phyloP scores from a whole-genome alignment of 139 green algal species.

The Chlorella sp. region DNA sequence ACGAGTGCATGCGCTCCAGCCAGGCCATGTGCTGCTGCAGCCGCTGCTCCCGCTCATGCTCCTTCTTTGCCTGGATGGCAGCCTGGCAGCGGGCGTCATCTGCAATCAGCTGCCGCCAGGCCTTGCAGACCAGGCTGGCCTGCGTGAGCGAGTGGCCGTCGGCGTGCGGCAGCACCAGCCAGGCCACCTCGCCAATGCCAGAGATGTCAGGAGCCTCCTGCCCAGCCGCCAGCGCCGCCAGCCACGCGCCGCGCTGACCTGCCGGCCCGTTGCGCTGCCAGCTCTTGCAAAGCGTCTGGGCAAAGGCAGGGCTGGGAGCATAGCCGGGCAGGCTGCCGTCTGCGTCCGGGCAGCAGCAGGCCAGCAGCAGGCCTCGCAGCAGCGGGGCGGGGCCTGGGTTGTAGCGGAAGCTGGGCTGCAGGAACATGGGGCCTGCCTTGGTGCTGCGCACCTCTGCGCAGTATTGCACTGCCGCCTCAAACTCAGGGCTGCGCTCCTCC shows the following conservation, averaged over 20 bases:
- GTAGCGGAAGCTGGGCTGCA: neutral
- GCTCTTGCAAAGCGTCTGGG: neutral
- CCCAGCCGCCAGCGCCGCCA: neutral
- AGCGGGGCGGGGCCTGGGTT: neutral
- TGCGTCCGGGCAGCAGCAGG: neutral
- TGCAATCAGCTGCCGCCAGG: neutral
- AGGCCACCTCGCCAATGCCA: neutral
- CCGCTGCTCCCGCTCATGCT: neutral
- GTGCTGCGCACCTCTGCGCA: neutral
- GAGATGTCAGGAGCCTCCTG: neutral
- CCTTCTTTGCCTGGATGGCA: neutral
- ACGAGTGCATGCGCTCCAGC: too few relatives aligned
- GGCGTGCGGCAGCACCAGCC: neutral
- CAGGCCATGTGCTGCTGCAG: neutral
- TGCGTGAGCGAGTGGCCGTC: neutral
- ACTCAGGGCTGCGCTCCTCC: neutral
- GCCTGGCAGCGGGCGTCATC: neutral
- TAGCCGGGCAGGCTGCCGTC: slow-evolving; percentile 9
- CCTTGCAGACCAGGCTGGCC: neutral
- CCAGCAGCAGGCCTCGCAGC: neutral
- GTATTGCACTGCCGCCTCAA: neutral
- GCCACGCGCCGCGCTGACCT: neutral
- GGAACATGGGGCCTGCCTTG: neutral
- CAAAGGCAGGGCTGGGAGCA: neutral
- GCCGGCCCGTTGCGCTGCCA: neutral